These are phyloP conservation scores for Lasiosphaeria ovina DNA, from an alignment of 495 filamentous ascomycete species.

Conservation along the genomic window DNA sequence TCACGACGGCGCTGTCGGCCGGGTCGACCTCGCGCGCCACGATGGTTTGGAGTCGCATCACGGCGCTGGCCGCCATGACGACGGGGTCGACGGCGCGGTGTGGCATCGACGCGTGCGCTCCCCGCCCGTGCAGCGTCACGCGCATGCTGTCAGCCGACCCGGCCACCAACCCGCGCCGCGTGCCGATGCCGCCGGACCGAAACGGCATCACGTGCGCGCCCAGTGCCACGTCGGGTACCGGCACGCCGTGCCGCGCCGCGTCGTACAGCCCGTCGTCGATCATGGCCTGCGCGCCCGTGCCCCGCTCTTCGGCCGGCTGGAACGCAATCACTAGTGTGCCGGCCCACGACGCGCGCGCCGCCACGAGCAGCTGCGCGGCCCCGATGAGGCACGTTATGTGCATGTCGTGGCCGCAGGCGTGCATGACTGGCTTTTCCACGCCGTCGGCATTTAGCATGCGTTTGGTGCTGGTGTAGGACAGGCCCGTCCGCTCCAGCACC, in stretches of 20 bases:
- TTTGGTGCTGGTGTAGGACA: conserved; percentile 54
- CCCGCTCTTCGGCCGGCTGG: conserved; percentile 60
- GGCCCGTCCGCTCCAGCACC: conserved; percentile 53
- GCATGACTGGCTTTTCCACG: conserved; percentile 55
- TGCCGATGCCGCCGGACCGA: conserved; percentile 37
- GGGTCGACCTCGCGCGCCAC: conserved; percentile 53
- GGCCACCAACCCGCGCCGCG: conserved; percentile 41
- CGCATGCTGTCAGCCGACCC: conserved; percentile 43
- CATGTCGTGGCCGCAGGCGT: conserved; percentile 67
- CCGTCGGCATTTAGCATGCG: conserved; percentile 44
- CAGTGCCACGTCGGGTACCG: conserved; percentile 55
- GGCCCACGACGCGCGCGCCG: conserved; percentile 45
- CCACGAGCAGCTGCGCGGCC: conserved; percentile 44
- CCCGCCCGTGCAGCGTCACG: conserved; percentile 49
- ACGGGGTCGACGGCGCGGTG: conserved; percentile 56
- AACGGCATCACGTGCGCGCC: conserved; percentile 55
- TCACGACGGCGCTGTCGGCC: conserved; percentile 52
- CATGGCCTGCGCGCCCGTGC: conserved; percentile 59
- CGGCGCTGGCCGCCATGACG: conserved; percentile 48
- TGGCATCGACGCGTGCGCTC: conserved; percentile 54
- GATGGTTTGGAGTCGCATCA: conserved; percentile 55
- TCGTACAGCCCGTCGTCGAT: conserved; percentile 60
- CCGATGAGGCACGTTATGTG: conserved; percentile 56
- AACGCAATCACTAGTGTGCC: conserved; percentile 60
- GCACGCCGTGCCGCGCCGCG: conserved; percentile 38